Percentiles rank a stretch among this genome's conserved stretches.
phyloP scores from a whole-genome alignment of 768 basidiomycete genomes.

The Mycena vitilis region DNA sequence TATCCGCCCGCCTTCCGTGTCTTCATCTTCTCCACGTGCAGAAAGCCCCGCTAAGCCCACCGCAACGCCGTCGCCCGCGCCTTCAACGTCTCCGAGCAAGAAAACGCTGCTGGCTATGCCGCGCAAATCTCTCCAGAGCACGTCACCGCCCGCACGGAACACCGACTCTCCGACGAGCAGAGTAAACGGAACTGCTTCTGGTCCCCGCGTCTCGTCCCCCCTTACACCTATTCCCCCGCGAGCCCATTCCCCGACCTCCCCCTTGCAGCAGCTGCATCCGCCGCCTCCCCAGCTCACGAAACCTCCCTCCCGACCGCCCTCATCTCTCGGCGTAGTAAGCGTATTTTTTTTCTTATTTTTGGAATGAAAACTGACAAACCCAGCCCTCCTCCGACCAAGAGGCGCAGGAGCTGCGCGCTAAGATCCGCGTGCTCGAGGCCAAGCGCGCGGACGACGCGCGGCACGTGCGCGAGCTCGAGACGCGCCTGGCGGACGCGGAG shows the following conservation, averaged over 20 bases:
- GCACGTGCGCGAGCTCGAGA: conserved; percentile 85
- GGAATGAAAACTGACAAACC: too few relatives aligned
- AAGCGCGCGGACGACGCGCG: conserved; percentile 90
- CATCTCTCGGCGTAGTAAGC: conserved; percentile 35
- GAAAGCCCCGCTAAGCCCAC: conserved; percentile 70
- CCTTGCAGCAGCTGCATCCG: conserved; percentile 22
- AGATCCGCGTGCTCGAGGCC: conserved; percentile 86
- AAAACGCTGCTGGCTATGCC: conserved; percentile 57
- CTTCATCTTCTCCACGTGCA: conserved; percentile 69
- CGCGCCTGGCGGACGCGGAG: conserved; percentile 86
- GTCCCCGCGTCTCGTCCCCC: conserved; percentile 46
- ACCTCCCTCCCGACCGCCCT: conserved; percentile 44
- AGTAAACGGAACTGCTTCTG: conserved; percentile 43
- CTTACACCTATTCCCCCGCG: conserved; percentile 46
- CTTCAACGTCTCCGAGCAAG: conserved; percentile 67
- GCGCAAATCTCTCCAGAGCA: conserved; percentile 55
- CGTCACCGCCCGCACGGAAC: conserved; percentile 30
- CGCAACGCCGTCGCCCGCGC: conserved; percentile 43
- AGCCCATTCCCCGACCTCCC: conserved; percentile 33
- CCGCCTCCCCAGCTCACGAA: conserved; percentile 28
- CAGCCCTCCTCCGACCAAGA: conserved; percentile 63
- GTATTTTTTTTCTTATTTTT: too few relatives aligned
- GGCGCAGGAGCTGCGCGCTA: conserved; percentile 84
- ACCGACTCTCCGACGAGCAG: conserved; percentile 52
- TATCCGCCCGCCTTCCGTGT: conserved; percentile 55